Evolutionary conservation across 257 asterid species (phyloP).

Genomic region (Solanum pinnatisectum): DNA sequence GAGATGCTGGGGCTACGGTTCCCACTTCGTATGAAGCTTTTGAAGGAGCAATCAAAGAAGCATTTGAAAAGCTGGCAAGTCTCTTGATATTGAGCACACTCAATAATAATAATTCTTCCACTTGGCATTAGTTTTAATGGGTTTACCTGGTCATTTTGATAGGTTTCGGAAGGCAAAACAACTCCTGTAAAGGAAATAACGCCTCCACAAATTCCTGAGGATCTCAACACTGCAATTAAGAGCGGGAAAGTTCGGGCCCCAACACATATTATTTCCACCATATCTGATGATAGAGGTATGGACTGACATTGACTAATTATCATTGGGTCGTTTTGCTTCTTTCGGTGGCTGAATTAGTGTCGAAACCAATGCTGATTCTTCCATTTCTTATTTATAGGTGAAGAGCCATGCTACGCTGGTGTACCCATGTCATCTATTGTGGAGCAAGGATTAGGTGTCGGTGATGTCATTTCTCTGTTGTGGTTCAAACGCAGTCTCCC

Average conservation of each 20-base stretch:
- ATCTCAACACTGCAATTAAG: conserved; percentile 85
- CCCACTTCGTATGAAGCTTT: conserved; percentile 94
- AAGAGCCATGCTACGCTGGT: conserved; percentile 93
- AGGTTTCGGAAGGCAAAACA: conserved; percentile 69
- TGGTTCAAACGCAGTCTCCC: conserved; percentile 99
- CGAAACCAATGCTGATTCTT: not conserved
- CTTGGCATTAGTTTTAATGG: not conserved
- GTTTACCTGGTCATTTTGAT: conserved; percentile 9
- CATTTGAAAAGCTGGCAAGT: conserved; percentile 65
- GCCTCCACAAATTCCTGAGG: conserved; percentile 98
- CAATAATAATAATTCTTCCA: not conserved
- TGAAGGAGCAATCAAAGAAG: conserved; percentile 72
- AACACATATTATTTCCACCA: conserved; percentile 93
- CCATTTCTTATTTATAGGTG: conserved; percentile 47
- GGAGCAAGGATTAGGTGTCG: conserved; percentile 96
- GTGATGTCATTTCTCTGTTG: conserved; percentile 91
- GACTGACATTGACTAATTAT: not conserved
- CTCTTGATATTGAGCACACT: not conserved
- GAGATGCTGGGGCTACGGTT: conserved; percentile 89
- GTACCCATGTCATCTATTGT: conserved; percentile 95
- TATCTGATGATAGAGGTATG: conserved; percentile 96
- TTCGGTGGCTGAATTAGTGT: not conserved
- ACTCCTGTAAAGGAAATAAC: conserved; percentile 73
- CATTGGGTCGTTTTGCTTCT: not conserved
- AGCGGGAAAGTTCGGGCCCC: conserved; percentile 99